Evolutionary conservation across 176 grass and related monocot species (phyloP), one percentile per base, ranked within the genome.

Genomic region (Pharus latifolius): DNA sequence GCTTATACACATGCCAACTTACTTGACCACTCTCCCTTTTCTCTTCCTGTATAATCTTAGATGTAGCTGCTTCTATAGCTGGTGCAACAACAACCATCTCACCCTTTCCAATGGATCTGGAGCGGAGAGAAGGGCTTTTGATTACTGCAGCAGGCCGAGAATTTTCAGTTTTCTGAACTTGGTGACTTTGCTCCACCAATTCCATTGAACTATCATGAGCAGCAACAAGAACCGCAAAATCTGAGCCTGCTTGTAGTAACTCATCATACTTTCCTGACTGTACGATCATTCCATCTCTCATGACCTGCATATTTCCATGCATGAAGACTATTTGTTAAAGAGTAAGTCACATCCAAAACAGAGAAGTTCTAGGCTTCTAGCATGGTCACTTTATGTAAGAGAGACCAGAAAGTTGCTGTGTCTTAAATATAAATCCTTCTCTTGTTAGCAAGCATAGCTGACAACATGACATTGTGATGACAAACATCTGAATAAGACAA

Each of bases 171-270:
- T 79, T 85, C 46, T 37, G 44, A 28, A 54, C 26, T 61, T 85
- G 75, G 34, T 27, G 70, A 37, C 80, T 77, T 57, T 92, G 73
- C 44, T 97, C 94, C 52, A 97, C 81, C 41, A 90, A 62, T 33
- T 97, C 94, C 94, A 97, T 97, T 38, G 94, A 92, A 87, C 89
- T 92, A 34, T 92, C 89, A 83, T 97, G 94, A 71, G 94, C 94
- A 56, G 83, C 74, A 65, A 90, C 94, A 24, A 97, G 89, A 60
- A 56, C 80, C 17, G 89, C 76, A 67, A 97, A 97, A 61, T 85
- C 75, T n/a, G 81, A 82, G 10, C 83, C 71, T 28, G 32, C 9
- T 44, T 85, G 26, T 46, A 97, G 74, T 61, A 97, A 64, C 67
- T 97, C 81, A 34, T 70, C 60, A 49, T 92, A 97, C 65, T 92